These are phyloP conservation scores for Annulohypoxylon moriforme DNA, from an alignment of 495 filamentous ascomycete genomes.

Conservation along the genomic window DNA sequence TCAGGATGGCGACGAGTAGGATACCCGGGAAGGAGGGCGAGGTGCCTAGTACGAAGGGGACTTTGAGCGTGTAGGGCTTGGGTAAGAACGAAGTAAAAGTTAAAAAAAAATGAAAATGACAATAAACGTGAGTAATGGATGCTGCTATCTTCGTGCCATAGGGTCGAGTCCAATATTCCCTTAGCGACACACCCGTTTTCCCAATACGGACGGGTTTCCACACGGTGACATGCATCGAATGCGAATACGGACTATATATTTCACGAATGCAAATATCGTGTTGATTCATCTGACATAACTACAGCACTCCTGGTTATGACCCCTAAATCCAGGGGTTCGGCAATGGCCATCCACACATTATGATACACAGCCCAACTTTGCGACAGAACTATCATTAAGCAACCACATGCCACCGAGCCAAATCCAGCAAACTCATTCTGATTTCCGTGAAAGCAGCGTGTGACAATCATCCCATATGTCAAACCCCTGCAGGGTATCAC, in stretches of 20 bases:
- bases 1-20: conserved; percentile 76
- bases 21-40: conserved; percentile 86
- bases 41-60: conserved; percentile 94
- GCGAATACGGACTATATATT: neutral
- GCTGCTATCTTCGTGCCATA: neutral
- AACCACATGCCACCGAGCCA: conserved; percentile 5
- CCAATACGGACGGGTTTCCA: neutral
- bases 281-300: neutral
- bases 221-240: neutral
- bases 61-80: conserved; percentile 62
- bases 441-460: conserved; percentile 25
- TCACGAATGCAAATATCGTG: neutral
- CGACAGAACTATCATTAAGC: conserved; percentile 20
- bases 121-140: neutral
- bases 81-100: neutral
- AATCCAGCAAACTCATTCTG: conserved; percentile 25
- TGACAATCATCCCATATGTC: conserved; percentile 32
- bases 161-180: neutral
- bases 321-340: neutral
- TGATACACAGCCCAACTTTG: neutral
- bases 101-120: neutral
- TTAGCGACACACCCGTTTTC: neutral
- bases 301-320: neutral
- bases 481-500: conserved; percentile 40
- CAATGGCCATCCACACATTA: conserved; percentile 1